Percentiles rank a stretch among this genome's conserved stretches.
These are phyloP conservation scores for Colletotrichum eremochloae DNA, from an alignment of 2,329 filamentous ascomycete species.

Conservation along the genomic window DNA sequence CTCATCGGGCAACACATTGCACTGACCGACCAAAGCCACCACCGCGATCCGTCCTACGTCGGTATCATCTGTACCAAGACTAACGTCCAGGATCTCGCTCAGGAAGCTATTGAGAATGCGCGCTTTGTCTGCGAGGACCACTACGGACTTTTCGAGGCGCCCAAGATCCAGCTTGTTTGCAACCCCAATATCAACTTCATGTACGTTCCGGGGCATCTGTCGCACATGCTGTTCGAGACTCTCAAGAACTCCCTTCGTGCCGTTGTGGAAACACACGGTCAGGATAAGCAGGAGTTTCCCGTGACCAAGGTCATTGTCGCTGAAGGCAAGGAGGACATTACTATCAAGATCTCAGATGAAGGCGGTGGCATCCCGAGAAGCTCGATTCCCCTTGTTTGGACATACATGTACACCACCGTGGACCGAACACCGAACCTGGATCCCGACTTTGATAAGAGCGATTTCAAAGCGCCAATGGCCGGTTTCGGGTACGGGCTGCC, in stretches of 20 bases:
- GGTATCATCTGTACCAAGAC: conserved; percentile 99
- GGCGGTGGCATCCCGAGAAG: conserved; percentile 95
- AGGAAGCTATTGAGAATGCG: conserved; percentile 98
- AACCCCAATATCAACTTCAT: conserved; percentile 96
- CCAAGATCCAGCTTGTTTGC: conserved; percentile 96
- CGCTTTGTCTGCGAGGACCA: conserved; percentile 99
- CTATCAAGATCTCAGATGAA: conserved; percentile 97
- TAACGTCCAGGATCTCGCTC: conserved; percentile 92
- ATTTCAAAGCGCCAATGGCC: conserved; percentile 99
- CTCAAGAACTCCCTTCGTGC: conserved; percentile 98
- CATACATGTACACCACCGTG: conserved; percentile 99
- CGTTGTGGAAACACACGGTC: conserved; percentile 94
- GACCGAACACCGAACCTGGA: conserved; percentile 95
- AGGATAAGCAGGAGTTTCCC: conserved; percentile 95
- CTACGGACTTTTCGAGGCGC: conserved; percentile 96
- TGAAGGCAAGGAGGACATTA: conserved; percentile 98
- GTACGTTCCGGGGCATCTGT: conserved; percentile 99
- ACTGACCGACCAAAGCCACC: conserved; percentile 90
- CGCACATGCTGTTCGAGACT: conserved; percentile 99
- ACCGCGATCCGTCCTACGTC: conserved; percentile 92
- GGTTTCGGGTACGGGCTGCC: conserved; percentile 98
- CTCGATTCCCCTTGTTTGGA: conserved; percentile 98
- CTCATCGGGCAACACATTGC: conserved; percentile 99
- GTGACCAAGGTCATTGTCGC: conserved; percentile 98
- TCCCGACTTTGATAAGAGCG: conserved; percentile 97